Percentiles rank a stretch among this genome's conserved stretches.
These are phyloP conservation scores for Hyaloscypha variabilis DNA, from an alignment of 495 filamentous ascomycete genomes.

Conservation along the genomic window DNA sequence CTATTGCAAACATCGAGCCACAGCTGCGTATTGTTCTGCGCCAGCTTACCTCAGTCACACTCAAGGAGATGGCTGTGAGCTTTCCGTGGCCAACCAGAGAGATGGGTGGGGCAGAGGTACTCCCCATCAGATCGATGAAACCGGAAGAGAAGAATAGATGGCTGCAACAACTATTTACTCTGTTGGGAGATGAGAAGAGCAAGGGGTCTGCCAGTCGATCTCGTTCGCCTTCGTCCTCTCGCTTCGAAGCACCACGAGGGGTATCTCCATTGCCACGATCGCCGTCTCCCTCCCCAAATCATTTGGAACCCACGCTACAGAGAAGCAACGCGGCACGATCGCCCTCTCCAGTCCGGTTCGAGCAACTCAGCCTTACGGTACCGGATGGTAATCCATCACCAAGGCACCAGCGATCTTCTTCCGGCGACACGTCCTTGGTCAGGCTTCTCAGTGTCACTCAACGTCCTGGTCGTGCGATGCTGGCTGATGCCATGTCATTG, in stretches of 20 bases:
- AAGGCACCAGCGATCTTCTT: not conserved
- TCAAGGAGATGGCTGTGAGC: slow-evolving; percentile 14
- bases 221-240: slow-evolving; percentile 6
- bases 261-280: not conserved
- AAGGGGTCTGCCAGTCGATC: not conserved
- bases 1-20: slow-evolving; percentile 7
- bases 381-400: not conserved
- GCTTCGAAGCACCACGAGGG: slow-evolving; percentile 7
- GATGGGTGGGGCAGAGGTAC: slow-evolving; percentile 16
- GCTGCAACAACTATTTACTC: not conserved
- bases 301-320: slow-evolving; percentile 1
- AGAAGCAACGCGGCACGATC: slow-evolving; percentile 7
- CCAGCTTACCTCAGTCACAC: slow-evolving; percentile 5
- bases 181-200: slow-evolving; percentile 5
- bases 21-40: slow-evolving; percentile 13
- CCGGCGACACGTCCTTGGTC: slow-evolving; percentile 1
- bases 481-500: slow-evolving; percentile 10
- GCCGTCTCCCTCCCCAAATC: not conserved
- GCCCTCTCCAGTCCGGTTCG: not conserved
- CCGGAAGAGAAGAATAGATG: slow-evolving; percentile 14
- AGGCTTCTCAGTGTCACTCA: slow-evolving; percentile 5
- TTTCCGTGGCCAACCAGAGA: slow-evolving; percentile 13
- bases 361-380: not conserved
- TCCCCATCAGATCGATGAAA: slow-evolving; percentile 13
- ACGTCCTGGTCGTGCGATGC: slow-evolving; percentile 4